phyloP scores from a whole-genome alignment of 805 yeast genomes.

The Yarrowia sp. region DNA sequence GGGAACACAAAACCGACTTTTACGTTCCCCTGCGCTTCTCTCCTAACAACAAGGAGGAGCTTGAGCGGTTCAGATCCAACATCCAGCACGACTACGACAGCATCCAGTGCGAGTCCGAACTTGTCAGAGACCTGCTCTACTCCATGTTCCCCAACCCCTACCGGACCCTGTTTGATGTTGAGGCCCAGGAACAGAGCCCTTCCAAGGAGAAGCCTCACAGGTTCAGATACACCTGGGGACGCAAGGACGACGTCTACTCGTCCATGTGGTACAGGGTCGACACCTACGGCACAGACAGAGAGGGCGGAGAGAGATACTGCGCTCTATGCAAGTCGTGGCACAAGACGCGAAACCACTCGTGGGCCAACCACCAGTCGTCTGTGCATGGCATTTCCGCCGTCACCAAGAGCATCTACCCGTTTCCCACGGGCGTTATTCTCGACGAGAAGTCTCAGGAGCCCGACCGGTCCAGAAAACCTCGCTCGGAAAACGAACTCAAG shows the following conservation, averaged over 20 bases:
- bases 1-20: neutral
- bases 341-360: neutral
- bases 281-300: neutral
- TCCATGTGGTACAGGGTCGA: slow-evolving; percentile 5
- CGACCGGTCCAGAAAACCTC: neutral
- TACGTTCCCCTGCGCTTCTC: neutral
- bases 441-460: neutral
- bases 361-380: neutral
- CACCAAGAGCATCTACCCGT: neutral
- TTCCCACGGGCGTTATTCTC: neutral
- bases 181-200: neutral
- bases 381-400: neutral
- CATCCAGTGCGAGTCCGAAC: neutral
- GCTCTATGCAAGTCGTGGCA: slow-evolving; percentile 4
- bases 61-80: neutral
- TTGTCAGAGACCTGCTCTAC: neutral
- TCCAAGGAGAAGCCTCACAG: neutral
- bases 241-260: neutral
- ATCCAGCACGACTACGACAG: neutral
- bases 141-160: neutral
- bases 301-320: neutral
- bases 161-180: neutral
- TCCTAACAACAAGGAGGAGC: neutral
- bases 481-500: neutral
- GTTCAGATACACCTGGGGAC: neutral